Conservation (phyloP, 2,329 filamentous ascomycete genomes). For the Apiospora kogelbergensis region DNA sequence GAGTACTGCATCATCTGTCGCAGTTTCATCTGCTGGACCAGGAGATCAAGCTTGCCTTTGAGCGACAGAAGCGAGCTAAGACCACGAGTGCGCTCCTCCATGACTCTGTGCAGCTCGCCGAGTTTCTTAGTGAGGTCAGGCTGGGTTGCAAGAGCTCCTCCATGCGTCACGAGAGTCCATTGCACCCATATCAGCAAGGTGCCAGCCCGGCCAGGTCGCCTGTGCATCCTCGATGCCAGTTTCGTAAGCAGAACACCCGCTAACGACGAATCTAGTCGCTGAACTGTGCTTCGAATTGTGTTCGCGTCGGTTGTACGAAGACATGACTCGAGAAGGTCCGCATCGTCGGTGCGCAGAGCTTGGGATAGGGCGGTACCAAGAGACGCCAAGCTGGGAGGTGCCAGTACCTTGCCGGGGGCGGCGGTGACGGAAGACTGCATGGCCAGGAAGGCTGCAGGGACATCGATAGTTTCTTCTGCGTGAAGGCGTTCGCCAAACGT, state of each 20-base stretch:
- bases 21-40: constrained; percentile 85
- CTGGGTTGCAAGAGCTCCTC: constrained; percentile 84
- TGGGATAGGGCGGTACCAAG: constrained; percentile 91
- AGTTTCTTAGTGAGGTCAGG: constrained; percentile 80
- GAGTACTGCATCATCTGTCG: constrained; percentile 66
- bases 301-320: constrained; percentile 75
- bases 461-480: constrained; percentile 73
- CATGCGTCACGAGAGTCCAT: constrained; percentile 90
- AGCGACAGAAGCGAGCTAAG: constrained; percentile 80
- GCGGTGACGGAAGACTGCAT: constrained; percentile 40
- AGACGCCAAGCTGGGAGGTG: constrained; percentile 71
- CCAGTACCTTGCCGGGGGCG: constrained; percentile 48
- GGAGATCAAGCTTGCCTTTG: constrained; percentile 93
- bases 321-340: constrained; percentile 86
- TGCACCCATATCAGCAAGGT: constrained; percentile 94
- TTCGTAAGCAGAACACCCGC: constrained; percentile 78
- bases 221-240: constrained; percentile 82
- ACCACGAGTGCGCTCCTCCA: constrained; percentile 81
- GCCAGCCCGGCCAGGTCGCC: constrained; percentile 83
- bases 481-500: constrained; percentile 87
- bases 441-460: constrained; percentile 59
- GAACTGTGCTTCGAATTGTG: constrained; percentile 85
- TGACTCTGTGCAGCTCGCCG: constrained; percentile 77
- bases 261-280: constrained; percentile 82
- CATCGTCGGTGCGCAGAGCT: constrained; percentile 89